A percentile compares a stretch with the other conserved stretches of the same genome.
These are phyloP conservation scores for Ceratobasidium sp. DNA, from an alignment of 1,284 basidiomycete species.

Conservation along the genomic window DNA sequence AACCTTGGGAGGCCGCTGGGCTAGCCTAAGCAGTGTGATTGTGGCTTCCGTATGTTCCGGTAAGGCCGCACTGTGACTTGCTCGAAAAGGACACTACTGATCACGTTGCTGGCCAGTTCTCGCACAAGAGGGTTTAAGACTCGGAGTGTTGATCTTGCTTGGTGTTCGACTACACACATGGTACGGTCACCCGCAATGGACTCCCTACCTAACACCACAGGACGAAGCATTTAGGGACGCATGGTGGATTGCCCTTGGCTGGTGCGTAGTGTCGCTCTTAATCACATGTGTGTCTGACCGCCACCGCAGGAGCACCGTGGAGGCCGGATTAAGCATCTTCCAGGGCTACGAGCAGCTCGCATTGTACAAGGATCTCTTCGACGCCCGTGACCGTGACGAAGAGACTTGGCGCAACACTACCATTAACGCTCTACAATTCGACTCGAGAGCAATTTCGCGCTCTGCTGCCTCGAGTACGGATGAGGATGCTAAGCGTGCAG, in stretches of 20 bases:
- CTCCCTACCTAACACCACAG: conserved; percentile 58
- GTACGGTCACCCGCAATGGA: conserved; percentile 58
- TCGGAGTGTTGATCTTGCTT: conserved; percentile 42
- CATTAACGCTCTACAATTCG: conserved; percentile 15
- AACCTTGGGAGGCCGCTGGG: conserved; percentile 58
- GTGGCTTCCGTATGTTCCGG: conserved; percentile 66
- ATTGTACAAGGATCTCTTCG: conserved; percentile 33
- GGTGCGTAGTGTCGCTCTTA: conserved; percentile 50
- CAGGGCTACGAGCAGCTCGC: conserved; percentile 70
- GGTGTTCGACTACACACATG: conserved; percentile 35
- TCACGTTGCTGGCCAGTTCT: not conserved
- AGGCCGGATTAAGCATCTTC: conserved; percentile 67
- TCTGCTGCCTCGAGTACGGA: conserved; percentile 2
- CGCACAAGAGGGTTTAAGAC: conserved; percentile 40
- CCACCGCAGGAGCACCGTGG: conserved; percentile 60
- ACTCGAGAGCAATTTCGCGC: not conserved
- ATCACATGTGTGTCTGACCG: not conserved
- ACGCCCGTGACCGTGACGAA: conserved; percentile 35
- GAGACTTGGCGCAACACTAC: conserved; percentile 19
- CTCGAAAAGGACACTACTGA: not conserved
- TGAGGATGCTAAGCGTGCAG: conserved; percentile 11
- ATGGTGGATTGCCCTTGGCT: conserved; percentile 79
- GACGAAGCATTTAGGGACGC: conserved; percentile 70
- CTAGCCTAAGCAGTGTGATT: conserved; percentile 61
- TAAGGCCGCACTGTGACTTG: conserved; percentile 37